Percentiles rank a stretch among this genome's conserved stretches.
Conservation (phyloP, 2,329 filamentous ascomycete genomes). For the Cadophora gregata region DNA sequence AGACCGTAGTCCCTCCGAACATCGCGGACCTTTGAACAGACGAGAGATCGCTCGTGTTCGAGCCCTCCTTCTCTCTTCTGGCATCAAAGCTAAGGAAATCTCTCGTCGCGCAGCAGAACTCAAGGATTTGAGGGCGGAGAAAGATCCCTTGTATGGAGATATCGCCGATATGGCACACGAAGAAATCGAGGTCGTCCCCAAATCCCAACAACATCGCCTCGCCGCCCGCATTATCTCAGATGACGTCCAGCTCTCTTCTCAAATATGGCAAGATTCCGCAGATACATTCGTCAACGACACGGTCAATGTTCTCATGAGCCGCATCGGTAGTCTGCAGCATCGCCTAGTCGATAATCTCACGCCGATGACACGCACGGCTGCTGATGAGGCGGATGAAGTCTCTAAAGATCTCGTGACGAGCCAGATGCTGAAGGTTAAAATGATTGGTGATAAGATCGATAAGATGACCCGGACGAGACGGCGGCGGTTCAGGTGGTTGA, state of each 20-base stretch:
- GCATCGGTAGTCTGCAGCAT: constrained; percentile 52
- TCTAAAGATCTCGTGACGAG: constrained; percentile 76
- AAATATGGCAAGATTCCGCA: constrained; percentile 60
- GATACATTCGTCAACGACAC: constrained; percentile 63
- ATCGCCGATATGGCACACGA: constrained; percentile 36
- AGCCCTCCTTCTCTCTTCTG: constrained; percentile 78
- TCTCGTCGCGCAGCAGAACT: constrained; percentile 60
- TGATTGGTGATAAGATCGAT: constrained; percentile 78
- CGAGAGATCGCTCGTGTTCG: constrained; percentile 83
- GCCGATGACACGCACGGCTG: constrained; percentile 67
- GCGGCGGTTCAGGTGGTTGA: constrained; percentile 72
- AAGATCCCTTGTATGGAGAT: constrained; percentile 33
- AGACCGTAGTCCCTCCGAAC: constrained; percentile 48
- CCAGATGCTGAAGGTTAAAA: constrained; percentile 81
- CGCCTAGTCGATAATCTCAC: constrained; percentile 53
- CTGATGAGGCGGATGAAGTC: constrained; percentile 81
- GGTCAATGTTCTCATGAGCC: constrained; percentile 53
- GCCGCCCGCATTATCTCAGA: constrained; percentile 57
- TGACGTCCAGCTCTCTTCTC: constrained; percentile 53
- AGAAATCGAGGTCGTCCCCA: constrained; percentile 32
- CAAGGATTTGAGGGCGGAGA: constrained; percentile 34
- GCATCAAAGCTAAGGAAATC: constrained; percentile 89
- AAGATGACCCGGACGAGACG: constrained; percentile 74
- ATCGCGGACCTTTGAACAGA: constrained; percentile 57
- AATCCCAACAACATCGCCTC: constrained; percentile 49